Evolutionary conservation across 495 filamentous ascomycete genomes (phyloP), one percentile per base, ranked within the genome.

Genomic region (Wilcoxina mikolae): DNA sequence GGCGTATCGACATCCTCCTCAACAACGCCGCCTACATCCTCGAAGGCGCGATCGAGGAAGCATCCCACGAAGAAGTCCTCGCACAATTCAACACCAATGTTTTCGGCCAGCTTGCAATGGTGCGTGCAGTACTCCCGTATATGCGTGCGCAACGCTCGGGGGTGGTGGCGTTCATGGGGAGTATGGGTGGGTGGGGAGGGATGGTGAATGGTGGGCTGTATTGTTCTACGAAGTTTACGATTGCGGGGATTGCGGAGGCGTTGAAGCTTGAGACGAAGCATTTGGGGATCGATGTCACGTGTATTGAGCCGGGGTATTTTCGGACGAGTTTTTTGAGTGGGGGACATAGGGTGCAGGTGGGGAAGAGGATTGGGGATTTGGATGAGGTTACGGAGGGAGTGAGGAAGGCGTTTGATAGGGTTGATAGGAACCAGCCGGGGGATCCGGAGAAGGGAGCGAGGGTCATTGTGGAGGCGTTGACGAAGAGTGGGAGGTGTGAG

Each of bases 11-110:
- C 39, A 71, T 74, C 24, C 56, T 77, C 18, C 61, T 77, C 27
- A 77, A 77, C 53, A 74, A 74, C 28, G 73, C 74, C 1, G 74
- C 61, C 4, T 71, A 71, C 46, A 64, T 63, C n/a, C 54, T 74
- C 3, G 51, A 70, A 18, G 74, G 70, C 17, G 58, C 66, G 5
- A 49, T 74, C 12, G 74, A 77, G 51, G 74, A 77, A 15, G 65
- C 60, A 3, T 68, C 58, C 67, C 69, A 58, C 18, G 59, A 65
- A 0, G 60, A 67, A 11, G 58, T 71, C 29, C 46, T 57, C 7
- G 58, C 56, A 5, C 62, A 70, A 44, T 72, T 71, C 57, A 61
- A 69, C 53, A 69, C 68, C 31, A 77, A 78, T 51, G 67, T 76
- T 44, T 68, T 76, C 56, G 70, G 71, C 24, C 56, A 67, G 7